Conservation (phyloP, 129 eudicot species). For the Kitagawia praeruptora region DNA sequence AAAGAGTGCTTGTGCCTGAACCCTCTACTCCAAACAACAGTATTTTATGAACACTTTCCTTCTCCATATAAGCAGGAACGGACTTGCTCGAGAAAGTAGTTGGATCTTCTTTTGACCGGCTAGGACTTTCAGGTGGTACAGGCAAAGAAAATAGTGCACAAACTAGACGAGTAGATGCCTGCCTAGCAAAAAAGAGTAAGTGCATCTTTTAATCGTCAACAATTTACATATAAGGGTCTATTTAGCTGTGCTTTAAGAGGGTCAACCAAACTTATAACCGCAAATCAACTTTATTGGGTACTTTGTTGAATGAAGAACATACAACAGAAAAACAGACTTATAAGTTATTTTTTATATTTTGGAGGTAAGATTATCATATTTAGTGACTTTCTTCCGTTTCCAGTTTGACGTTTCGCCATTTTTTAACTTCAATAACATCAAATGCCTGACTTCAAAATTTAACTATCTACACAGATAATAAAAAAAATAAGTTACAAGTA, state of each 20-base stretch:
- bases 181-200: constrained; percentile 30
- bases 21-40: constrained; percentile 46
- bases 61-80: constrained; percentile 24
- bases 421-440: neutral
- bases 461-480: neutral
- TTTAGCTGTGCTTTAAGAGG: neutral
- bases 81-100: constrained; percentile 22
- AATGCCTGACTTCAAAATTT: neutral
- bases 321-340: neutral
- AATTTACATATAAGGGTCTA: neutral
- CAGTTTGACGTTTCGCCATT: neutral
- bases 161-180: constrained; percentile 41
- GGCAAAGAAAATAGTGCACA: constrained; percentile 38
- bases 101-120: constrained; percentile 18
- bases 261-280: neutral
- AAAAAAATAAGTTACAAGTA: neutral
- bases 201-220: constrained; percentile 7
- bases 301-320: neutral
- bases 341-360: neutral
- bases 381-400: neutral
- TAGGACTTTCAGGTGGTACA: constrained; percentile 32
- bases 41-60: constrained; percentile 27
- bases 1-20: constrained; percentile 49
- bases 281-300: neutral
- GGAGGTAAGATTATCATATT: neutral